phyloP scores from a whole-genome alignment of 208 protist species.

The Balamuthia mandrillaris region DNA sequence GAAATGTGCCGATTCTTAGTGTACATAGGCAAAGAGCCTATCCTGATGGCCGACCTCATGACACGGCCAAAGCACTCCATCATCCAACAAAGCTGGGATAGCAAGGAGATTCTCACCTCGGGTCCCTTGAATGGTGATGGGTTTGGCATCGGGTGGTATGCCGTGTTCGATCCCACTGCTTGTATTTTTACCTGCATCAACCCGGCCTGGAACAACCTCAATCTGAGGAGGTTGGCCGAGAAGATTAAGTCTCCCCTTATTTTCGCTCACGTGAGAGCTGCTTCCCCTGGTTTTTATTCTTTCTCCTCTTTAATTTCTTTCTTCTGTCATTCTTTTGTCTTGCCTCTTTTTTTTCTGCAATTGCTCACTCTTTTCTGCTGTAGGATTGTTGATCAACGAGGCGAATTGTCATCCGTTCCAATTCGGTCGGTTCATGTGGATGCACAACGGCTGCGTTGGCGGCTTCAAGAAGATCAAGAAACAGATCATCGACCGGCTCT shows the following conservation, averaged over 20 bases:
- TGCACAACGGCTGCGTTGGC: constrained; percentile 39
- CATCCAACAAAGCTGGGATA: constrained; percentile 26
- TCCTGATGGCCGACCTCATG: constrained; percentile 15
- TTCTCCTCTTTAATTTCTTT: neutral
- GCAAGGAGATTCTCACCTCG: constrained; percentile 15
- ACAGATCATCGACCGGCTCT: neutral
- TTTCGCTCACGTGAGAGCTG: constrained; percentile 25
- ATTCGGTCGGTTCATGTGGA: constrained; percentile 38
- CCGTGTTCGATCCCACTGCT: constrained; percentile 17
- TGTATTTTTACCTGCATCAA: constrained; percentile 43
- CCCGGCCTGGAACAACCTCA: constrained; percentile 47
- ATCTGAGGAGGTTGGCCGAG: constrained; percentile 30
- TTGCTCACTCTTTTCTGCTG: neutral
- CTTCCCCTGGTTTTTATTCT: neutral
- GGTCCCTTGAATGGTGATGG: constrained; percentile 40
- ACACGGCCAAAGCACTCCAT: constrained; percentile 30
- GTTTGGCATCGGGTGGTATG: constrained; percentile 42
- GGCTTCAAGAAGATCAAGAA: neutral
- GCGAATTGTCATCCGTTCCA: constrained; percentile 40
- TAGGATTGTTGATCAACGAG: constrained; percentile 34
- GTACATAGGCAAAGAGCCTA: constrained; percentile 5
- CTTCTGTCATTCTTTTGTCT: too few species aligned
- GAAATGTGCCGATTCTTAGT: constrained; percentile 8
- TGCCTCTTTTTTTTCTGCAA: too few species aligned
- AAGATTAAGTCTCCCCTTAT: constrained; percentile 36